Evolutionary conservation across 2,329 filamentous ascomycete genomes (phyloP).

Genomic region (Ascosphaera aggregata): DNA sequence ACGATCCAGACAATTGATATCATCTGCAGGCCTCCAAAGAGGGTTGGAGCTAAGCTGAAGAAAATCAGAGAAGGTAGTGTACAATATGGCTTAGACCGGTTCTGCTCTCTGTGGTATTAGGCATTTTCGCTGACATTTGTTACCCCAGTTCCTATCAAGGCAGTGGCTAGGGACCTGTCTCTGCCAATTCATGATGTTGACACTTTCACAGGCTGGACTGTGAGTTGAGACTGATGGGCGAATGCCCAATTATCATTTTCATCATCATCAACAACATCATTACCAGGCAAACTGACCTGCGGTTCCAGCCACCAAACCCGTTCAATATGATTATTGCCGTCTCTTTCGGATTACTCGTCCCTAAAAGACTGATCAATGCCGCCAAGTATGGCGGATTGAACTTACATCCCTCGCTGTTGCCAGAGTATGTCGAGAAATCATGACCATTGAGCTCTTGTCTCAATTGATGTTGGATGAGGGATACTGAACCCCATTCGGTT

Average conservation of each 20-base stretch:
- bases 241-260: too few species aligned
- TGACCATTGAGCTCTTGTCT: background rate
- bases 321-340: conserved; percentile 74
- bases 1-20: conserved; percentile 63
- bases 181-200: conserved; percentile 52
- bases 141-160: conserved; percentile 58
- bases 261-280: too few species aligned
- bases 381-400: conserved; percentile 75
- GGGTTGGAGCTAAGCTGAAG: conserved; percentile 51
- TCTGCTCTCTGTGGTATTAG: conserved; percentile 1
- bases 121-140: too few species aligned
- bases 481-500: too few species aligned
- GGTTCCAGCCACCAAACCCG: conserved; percentile 29
- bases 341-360: conserved; percentile 82
- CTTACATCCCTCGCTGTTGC: conserved; percentile 76
- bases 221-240: conserved; percentile 19
- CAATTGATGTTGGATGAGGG: conserved; percentile 1
- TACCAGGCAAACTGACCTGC: too few species aligned
- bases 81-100: conserved; percentile 11
- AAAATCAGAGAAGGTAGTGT: conserved; percentile 43
- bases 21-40: conserved; percentile 57
- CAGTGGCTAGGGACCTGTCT: conserved; percentile 35
- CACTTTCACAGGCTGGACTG: conserved; percentile 63
- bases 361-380: conserved; percentile 43
- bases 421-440: conserved; percentile 41